Base-by-base conservation (phyloP, 1,284 basidiomycete species). In the Stygiomarasmius scandens region DNA sequence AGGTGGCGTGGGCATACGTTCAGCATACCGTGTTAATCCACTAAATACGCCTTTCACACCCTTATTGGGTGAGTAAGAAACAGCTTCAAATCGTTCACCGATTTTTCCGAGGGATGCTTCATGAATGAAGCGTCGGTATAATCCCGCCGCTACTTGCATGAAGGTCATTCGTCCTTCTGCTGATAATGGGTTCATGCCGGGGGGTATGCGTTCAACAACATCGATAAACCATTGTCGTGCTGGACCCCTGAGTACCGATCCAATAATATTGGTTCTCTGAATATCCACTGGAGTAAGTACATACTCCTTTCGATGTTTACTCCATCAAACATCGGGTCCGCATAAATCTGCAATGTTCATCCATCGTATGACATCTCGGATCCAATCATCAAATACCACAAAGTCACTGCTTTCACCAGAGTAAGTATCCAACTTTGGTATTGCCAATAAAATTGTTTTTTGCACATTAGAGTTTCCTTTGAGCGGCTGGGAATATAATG, bases 111-210 rank as follows among this genome's bases (percentile, higher is more conserved):
- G 23, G 1, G 58, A 55, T 27, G 49, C 49, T 27, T 59, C 54
- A 29, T 56, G 58, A 22, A 59, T 56, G 44, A 59, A 59, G 11
- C 34, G 43, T 44, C 54, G 43, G 36, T 56, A 59, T 10, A 59
- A 25, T 22, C 58, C 54, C 23, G 49, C 27, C 2, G 56, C 32
- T 10, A 59, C 54, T 22, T 59, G 58, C 25, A 51, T 43, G 34
- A 59, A 59, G 0, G 58, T 56, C 50, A 49, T 50, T 8, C 36
- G 50, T 14, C 51, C 43, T n/a, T n/a, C n/a, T n/a, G n/a, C n/a
- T 0, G 50, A n/a, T 41, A 58, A 22, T 1, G 58, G 55, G 14
- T 54, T 20, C 22, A 45, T 32, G 2, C 23, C 43, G 27, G 25
- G 19, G 3, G 55, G 55, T 41, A 59, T 38, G 2, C 24, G 24